Base-by-base conservation (phyloP, 192 early-diverging fungal genomes). In the Piromyces finnis region DNA sequence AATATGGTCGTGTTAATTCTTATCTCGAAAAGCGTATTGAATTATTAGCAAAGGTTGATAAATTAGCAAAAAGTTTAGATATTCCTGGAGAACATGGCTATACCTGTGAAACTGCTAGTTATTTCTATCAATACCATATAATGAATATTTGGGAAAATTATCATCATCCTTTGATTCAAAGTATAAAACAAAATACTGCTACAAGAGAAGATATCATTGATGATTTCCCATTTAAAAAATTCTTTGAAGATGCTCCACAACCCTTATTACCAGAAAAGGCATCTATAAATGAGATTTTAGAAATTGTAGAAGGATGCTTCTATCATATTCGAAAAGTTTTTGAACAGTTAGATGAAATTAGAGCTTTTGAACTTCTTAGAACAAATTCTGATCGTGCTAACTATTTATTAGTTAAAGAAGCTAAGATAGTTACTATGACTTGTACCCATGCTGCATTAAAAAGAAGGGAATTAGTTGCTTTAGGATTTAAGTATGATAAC, bases 341-440 rank as follows among this genome's bases (percentile, higher is more conserved):
- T 87, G 90, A 88, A 22, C 93, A 98, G 83, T 85, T 98, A 27
- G 93, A 95, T 39, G 95, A 96, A 68, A 91, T 99, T 30, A 92
- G 95, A 80, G 92, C 97, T 5, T 98, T 99, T 83, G 98, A 99
- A 85, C 86, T 99, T 36, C 85, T 99, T 79, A 85, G 93, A 18
- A 92, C 89, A 16, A 85, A 88, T 77, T 85, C 85, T 77, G 96
- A 97, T 77, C 89, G 97, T 29, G 88, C 93, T 30, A 94, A 96
- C 83, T 99, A 98, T 84, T 82, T 99, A 78, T 86, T 99, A 78
- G 93, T 96, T 15, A 97, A 95, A 80, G 96, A 98, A 85, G 97
- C 98, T 39, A 92, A 93, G 80, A 95, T 99, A 28, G 93, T 98
- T 79, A 97, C 96, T 29, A 94, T 99, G 93, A 99, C 98, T 0